A percentile compares a stretch with the other conserved stretches of the same genome.
Conservation (phyloP, 768 basidiomycete genomes). For the Amanita brunnescens region DNA sequence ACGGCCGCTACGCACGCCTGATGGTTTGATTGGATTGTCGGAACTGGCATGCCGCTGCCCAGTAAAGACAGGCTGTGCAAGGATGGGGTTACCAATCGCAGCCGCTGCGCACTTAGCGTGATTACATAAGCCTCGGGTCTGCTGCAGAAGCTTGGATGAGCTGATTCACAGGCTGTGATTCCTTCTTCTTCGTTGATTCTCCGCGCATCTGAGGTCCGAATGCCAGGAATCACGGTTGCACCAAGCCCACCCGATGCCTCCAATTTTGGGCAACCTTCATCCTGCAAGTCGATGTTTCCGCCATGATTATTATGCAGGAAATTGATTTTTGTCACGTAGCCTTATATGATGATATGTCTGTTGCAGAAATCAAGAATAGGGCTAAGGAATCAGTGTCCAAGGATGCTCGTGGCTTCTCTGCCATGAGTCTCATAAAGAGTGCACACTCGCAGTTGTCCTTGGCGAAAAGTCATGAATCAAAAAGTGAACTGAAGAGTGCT, state of each 20-base stretch:
- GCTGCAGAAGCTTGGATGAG: not conserved
- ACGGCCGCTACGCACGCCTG: not conserved
- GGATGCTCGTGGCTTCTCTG: constrained; percentile 49
- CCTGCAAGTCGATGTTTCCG: constrained; percentile 5
- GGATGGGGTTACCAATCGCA: no score
- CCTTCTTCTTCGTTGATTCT: not conserved
- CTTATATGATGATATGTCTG: constrained; percentile 27
- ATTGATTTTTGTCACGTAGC: constrained; percentile 2
- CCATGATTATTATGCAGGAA: not conserved
- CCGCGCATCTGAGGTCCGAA: not conserved
- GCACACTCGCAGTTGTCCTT: constrained; percentile 49
- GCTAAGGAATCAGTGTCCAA: constrained; percentile 39
- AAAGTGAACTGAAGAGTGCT: constrained; percentile 55
- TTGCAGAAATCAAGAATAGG: constrained; percentile 35
- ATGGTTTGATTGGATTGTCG: no score
- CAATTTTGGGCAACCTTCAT: constrained; percentile 4
- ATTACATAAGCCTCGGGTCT: constrained; percentile 5
- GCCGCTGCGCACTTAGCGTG: not conserved
- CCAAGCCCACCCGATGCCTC: constrained; percentile 6
- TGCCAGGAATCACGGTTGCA: constrained; percentile 13
- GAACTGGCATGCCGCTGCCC: no score
- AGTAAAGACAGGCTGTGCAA: no score
- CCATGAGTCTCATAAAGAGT: constrained; percentile 49
- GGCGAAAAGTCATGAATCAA: constrained; percentile 44
- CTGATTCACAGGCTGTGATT: constrained; percentile 8